These are phyloP conservation scores for Rheum nobile DNA, from an alignment of 148 eudicot genomes.

Conservation along the genomic window DNA sequence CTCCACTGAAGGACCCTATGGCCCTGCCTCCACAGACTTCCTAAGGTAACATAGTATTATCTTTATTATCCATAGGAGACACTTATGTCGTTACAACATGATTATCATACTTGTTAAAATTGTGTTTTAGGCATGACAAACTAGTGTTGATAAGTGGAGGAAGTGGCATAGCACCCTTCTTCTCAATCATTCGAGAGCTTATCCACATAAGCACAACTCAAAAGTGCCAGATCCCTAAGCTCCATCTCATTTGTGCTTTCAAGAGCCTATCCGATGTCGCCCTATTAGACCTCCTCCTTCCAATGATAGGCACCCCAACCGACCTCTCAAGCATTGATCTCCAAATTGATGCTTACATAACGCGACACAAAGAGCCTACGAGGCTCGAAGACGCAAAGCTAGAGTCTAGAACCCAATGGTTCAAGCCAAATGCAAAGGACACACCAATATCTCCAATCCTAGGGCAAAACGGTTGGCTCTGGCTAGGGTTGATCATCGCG, in stretches of 20 bases:
- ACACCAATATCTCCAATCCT: slow-evolving; percentile 51
- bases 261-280: slow-evolving; percentile 51
- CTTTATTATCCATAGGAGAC: too few relatives aligned
- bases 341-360: slow-evolving; percentile 70
- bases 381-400: slow-evolving; percentile 15
- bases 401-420: slow-evolving; percentile 25
- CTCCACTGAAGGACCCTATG: slow-evolving; percentile 89
- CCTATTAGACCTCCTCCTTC: slow-evolving; percentile 65
- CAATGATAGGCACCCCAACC: slow-evolving; percentile 23
- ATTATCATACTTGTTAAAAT: background rate
- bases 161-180: slow-evolving; percentile 85
- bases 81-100: background rate
- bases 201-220: slow-evolving; percentile 27
- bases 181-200: slow-evolving; percentile 67
- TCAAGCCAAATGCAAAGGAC: slow-evolving; percentile 46
- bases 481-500: slow-evolving; percentile 63
- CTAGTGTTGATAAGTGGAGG: slow-evolving; percentile 92
- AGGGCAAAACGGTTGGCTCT: slow-evolving; percentile 64
- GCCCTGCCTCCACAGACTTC: slow-evolving; percentile 55
- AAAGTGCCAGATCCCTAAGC: slow-evolving; percentile 40
- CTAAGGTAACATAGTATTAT: slow-evolving; percentile 48
- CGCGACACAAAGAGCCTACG: slow-evolving; percentile 39
- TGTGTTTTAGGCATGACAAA: slow-evolving; percentile 48
- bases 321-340: slow-evolving; percentile 37
- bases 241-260: slow-evolving; percentile 50